Percentiles rank a stretch among this genome's conserved stretches.
Evolutionary conservation across 805 yeast species (phyloP).

Genomic region (Kluyveromyces siamensis): DNA sequence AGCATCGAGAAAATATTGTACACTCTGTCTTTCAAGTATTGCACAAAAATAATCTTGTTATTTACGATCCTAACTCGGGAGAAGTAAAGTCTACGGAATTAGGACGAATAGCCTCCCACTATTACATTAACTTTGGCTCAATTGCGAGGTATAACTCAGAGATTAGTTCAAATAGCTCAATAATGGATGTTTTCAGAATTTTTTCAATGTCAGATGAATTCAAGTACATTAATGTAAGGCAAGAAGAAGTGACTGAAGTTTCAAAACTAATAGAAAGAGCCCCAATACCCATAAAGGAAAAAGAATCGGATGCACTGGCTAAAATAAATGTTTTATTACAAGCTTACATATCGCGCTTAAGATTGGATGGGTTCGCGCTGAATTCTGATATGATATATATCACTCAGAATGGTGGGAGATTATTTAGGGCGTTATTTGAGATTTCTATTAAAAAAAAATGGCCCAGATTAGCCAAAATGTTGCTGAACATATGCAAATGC

Average conservation of each 20-base stretch:
- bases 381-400: slow-evolving; percentile 90
- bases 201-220: slow-evolving; percentile 84
- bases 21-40: slow-evolving; percentile 69
- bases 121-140: slow-evolving; percentile 69
- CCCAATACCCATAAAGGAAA: slow-evolving; percentile 81
- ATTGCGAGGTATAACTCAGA: slow-evolving; percentile 56
- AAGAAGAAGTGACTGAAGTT: slow-evolving; percentile 75
- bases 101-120: slow-evolving; percentile 80
- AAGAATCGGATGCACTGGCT: slow-evolving; percentile 58
- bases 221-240: slow-evolving; percentile 71
- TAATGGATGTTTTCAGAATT: slow-evolving; percentile 66
- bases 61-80: slow-evolving; percentile 46
- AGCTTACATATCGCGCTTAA: slow-evolving; percentile 70
- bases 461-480: slow-evolving; percentile 50
- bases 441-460: slow-evolving; percentile 62
- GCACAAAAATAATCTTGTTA: slow-evolving; percentile 45
- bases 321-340: slow-evolving; percentile 77
- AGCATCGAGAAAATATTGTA: slow-evolving; percentile 55
- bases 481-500: slow-evolving; percentile 66
- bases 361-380: slow-evolving; percentile 80
- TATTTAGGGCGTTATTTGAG: slow-evolving; percentile 79
- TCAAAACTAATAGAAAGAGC: slow-evolving; percentile 57
- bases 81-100: slow-evolving; percentile 50
- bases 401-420: slow-evolving; percentile 86
- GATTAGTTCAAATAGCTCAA: slow-evolving; percentile 54